Base-by-base conservation (phyloP, 768 basidiomycete species). In the Tulasnella sp. region DNA sequence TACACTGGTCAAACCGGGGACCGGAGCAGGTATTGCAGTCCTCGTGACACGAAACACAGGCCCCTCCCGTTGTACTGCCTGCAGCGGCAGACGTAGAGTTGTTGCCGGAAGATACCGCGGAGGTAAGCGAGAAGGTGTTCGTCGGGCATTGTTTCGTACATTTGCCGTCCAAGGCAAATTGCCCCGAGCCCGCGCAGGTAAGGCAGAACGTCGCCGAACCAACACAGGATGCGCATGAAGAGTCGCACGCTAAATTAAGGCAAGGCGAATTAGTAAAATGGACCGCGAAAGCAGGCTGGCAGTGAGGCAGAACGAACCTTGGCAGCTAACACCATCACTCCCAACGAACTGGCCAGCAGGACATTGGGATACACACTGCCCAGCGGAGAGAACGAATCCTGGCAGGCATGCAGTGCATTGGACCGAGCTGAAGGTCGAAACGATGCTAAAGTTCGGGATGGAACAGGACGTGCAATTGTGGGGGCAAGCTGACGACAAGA, bases 1-100 rank as follows among this genome's bases (percentile, higher is more conserved):
- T 86, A 83, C 94, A 97, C 81, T 94, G 90, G 80, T 88, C 89
- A 84, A 93, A 93, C 0, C 89, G 87, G 29, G 87, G 80, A n/a
- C 93, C 93, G 31, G 89, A 89, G 83, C 95, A 97, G 1, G 91
- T 89, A 19, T 88, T 89, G 80, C 94, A 97, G 81, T 96, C 95
- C 0, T 93, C 89, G 77, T 96, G 94, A 82, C 95, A 97, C 6
- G 89, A 79, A 74, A 89, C 80, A 83, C 94, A 96, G 36, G 87
- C 83, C 31, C 89, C 88, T 38, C 88, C 86, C 14, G 91, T 87
- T 19, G 52, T 67, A 6, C 54, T 58, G 25, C 39, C 42, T 15
- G 58, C 38, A 58, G 38, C 49, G 34, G 74, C 69, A 14, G 39
- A 52, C 6, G 42, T 74, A 19, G 49, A 54, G 15, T 74, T n/a